phyloP scores from a whole-genome alignment of 805 yeast genomes.

The Torulaspora maleeae region DNA sequence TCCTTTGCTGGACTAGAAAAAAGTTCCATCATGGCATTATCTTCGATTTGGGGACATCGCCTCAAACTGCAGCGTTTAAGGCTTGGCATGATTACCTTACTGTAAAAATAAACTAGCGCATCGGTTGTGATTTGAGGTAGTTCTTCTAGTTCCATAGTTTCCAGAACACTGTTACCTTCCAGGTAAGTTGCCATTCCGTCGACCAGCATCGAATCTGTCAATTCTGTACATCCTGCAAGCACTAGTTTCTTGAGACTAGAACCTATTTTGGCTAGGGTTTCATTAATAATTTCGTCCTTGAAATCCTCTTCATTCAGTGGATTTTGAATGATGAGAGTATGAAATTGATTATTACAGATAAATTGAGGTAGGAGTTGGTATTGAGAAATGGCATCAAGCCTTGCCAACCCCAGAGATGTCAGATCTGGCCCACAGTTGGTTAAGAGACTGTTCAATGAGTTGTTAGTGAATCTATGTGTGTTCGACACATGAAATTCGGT shows the following conservation, averaged over 20 bases:
- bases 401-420: conserved; percentile 53
- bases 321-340: conserved; percentile 59
- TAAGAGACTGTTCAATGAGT: conserved; percentile 56
- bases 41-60: conserved; percentile 63
- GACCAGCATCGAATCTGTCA: conserved; percentile 59
- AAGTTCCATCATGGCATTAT: conserved; percentile 55
- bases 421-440: conserved; percentile 57
- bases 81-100: conserved; percentile 46
- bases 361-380: conserved; percentile 65
- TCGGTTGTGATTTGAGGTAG: conserved; percentile 66
- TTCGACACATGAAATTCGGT: conserved; percentile 60
- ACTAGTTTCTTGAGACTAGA: conserved; percentile 51
- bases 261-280: conserved; percentile 59
- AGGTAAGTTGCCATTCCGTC: conserved; percentile 61
- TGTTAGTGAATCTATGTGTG: conserved; percentile 77
- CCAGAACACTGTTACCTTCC: conserved; percentile 39
- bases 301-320: conserved; percentile 64
- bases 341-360: conserved; percentile 42
- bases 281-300: conserved; percentile 61
- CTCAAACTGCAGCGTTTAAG: conserved; percentile 55
- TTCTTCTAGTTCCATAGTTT: conserved; percentile 52
- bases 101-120: conserved; percentile 57
- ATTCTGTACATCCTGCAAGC: conserved; percentile 66
- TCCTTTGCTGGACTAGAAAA: conserved; percentile 53
- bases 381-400: conserved; percentile 68